These are phyloP conservation scores for Podospora sp. DNA, from an alignment of 495 filamentous ascomycete species.

Conservation along the genomic window DNA sequence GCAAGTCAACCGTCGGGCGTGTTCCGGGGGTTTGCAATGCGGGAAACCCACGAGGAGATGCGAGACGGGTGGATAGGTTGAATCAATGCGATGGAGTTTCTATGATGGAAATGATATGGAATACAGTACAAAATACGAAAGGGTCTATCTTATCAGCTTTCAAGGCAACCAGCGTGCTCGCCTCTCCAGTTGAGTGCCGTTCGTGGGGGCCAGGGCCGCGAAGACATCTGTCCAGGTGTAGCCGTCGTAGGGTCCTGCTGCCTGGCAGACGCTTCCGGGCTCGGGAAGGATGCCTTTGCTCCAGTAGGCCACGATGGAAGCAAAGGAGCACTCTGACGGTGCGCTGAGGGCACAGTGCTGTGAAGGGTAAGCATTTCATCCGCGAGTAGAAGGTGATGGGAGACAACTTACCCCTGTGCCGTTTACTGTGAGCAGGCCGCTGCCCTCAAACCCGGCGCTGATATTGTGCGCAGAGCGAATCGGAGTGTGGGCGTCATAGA, in stretches of 20 bases:
- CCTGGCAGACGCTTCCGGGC: slow-evolving; percentile 45
- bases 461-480: slow-evolving; percentile 53
- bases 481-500: slow-evolving; percentile 47
- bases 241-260: slow-evolving; percentile 7
- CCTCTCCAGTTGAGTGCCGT: background rate
- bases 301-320: slow-evolving; percentile 51
- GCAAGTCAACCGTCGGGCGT: no score
- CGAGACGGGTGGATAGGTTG: no score
- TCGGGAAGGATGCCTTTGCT: slow-evolving; percentile 49
- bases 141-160: background rate
- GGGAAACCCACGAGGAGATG: no score
- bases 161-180: background rate
- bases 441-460: slow-evolving; percentile 53
- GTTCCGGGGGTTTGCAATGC: no score
- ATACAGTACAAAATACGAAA: background rate
- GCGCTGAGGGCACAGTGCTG: slow-evolving; percentile 53
- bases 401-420: slow-evolving; percentile 56
- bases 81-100: no score
- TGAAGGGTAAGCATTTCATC: background rate
- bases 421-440: slow-evolving; percentile 53
- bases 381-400: background rate
- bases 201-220: background rate
- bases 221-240: slow-evolving; percentile 12
- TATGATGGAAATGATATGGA: no score
- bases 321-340: slow-evolving; percentile 53